A percentile compares a stretch with the other conserved stretches of the same genome.
Conservation (phyloP, 495 filamentous ascomycete species). For the Podospora conica region DNA sequence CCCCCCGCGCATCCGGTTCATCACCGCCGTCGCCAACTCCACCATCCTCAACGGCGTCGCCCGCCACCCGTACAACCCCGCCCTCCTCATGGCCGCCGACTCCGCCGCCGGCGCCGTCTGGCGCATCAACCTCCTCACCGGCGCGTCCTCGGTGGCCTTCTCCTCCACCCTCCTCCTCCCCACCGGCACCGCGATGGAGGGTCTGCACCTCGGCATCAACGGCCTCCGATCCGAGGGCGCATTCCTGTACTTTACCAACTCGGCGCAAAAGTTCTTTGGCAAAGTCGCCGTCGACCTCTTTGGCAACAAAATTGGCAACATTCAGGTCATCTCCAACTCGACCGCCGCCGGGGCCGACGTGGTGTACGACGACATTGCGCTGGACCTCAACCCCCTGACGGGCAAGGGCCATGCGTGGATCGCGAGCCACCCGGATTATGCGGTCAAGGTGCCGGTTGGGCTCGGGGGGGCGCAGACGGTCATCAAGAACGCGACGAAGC, state of each 20-base stretch:
- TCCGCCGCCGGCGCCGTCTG: conserved; percentile 33
- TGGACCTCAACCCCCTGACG: neutral
- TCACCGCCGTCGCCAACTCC: conserved; percentile 30
- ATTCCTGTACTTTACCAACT: conserved; percentile 41
- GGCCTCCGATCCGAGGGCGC: conserved; percentile 29
- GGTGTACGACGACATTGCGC: conserved; percentile 20
- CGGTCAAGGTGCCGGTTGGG: conserved; percentile 6
- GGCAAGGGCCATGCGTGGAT: conserved; percentile 7
- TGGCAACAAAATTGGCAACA: conserved; percentile 16
- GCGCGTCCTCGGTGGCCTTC: conserved; percentile 17
- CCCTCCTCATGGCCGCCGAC: conserved; percentile 30
- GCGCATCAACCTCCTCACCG: conserved; percentile 23
- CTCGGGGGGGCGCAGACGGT: conserved; percentile 4
- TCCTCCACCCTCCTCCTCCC: conserved; percentile 13
- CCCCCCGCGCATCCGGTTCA: conserved; percentile 16
- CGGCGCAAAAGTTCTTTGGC: conserved; percentile 30
- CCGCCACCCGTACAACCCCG: conserved; percentile 14
- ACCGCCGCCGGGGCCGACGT: conserved; percentile 8
- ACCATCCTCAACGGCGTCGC: conserved; percentile 36
- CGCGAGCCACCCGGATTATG: conserved; percentile 14
- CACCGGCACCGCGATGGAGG: conserved; percentile 9
- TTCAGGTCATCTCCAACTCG: conserved; percentile 13
- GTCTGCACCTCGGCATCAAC: conserved; percentile 37
- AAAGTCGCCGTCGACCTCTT: conserved; percentile 22
- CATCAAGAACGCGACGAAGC: conserved; percentile 4